Evolutionary conservation across 73 alveolate species (phyloP).

Genomic region (Loxodes magnus): DNA sequence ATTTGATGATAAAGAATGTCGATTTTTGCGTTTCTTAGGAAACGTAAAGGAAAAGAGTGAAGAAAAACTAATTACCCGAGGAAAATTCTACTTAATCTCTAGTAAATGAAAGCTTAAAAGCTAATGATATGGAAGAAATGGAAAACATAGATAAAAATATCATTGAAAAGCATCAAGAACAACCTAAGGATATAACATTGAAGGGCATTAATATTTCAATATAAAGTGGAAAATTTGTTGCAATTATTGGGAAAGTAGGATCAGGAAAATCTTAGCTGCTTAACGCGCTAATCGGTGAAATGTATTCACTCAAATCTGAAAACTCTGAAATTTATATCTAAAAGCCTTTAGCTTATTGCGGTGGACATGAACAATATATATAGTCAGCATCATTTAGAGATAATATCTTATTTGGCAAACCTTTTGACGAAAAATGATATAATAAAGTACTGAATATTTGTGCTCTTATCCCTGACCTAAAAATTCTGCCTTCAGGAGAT

Average conservation of each 20-base stretch:
- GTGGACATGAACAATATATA: constrained; percentile 34
- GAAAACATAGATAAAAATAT: constrained; percentile 7
- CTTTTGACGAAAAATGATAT: constrained; percentile 54
- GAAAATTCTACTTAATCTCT: constrained; percentile 3
- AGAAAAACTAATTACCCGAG: background rate
- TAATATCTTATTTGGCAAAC: constrained; percentile 64
- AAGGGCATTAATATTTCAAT: constrained; percentile 44
- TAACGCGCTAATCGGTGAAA: constrained; percentile 38
- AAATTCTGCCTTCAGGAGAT: constrained; percentile 53
- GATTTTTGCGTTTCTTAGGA: constrained; percentile 2
- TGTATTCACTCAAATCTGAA: background rate
- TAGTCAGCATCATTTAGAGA: constrained; percentile 61
- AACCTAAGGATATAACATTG: constrained; percentile 25
- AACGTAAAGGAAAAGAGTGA: background rate
- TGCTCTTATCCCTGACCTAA: constrained; percentile 59
- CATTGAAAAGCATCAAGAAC: no score
- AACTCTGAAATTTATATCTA: constrained; percentile 16
- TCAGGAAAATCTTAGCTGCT: constrained; percentile 79
- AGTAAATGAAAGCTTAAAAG: constrained; percentile 41
- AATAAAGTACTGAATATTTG: constrained; percentile 48
- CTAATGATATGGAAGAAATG: constrained; percentile 15
- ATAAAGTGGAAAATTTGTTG: constrained; percentile 58
- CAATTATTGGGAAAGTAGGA: constrained; percentile 85
- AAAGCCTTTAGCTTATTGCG: constrained; percentile 17
- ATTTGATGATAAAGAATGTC: constrained; percentile 9